phyloP scores from a whole-genome alignment of 2,329 filamentous ascomycete species.

The Onygena corvina region DNA sequence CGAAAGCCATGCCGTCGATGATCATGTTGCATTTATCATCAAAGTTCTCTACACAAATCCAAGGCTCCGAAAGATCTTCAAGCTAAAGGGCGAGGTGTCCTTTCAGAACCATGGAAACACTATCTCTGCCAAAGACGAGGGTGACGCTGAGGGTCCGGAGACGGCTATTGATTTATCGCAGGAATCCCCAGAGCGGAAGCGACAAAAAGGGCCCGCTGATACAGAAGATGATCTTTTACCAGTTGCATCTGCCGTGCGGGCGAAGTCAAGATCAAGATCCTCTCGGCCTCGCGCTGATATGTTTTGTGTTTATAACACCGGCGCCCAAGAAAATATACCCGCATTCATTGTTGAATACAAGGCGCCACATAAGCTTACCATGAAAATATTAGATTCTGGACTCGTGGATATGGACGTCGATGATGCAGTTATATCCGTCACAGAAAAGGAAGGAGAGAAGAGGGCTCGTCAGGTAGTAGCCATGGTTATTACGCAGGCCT shows the following conservation, averaged over 20 bases:
- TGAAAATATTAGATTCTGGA: conserved; percentile 32
- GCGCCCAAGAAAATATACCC: conserved; percentile 15
- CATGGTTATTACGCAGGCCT: conserved; percentile 38
- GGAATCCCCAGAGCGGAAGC: conserved; percentile 3
- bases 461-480: conserved; percentile 26
- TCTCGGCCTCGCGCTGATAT: conserved; percentile 23
- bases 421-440: conserved; percentile 26
- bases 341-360: conserved; percentile 36
- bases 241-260: conserved; percentile 1
- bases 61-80: conserved; percentile 9
- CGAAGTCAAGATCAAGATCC: too few species aligned
- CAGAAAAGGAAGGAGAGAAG: conserved; percentile 19
- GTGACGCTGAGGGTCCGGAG: neutral
- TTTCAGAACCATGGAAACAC: conserved; percentile 17
- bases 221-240: neutral
- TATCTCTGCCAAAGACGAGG: neutral
- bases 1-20: conserved; percentile 9
- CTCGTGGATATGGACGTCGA: conserved; percentile 34
- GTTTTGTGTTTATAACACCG: conserved; percentile 27
- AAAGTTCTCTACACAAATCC: conserved; percentile 1
- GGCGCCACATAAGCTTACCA: conserved; percentile 37
- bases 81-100: conserved; percentile 10
- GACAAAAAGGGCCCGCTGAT: conserved; percentile 2
- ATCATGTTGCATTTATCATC: conserved; percentile 10
- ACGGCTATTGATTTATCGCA: neutral